A percentile compares a stretch with the other conserved stretches of the same genome.
Evolutionary conservation across 2,329 filamentous ascomycete genomes (phyloP).

Genomic region (Zymoseptoria tritici): DNA sequence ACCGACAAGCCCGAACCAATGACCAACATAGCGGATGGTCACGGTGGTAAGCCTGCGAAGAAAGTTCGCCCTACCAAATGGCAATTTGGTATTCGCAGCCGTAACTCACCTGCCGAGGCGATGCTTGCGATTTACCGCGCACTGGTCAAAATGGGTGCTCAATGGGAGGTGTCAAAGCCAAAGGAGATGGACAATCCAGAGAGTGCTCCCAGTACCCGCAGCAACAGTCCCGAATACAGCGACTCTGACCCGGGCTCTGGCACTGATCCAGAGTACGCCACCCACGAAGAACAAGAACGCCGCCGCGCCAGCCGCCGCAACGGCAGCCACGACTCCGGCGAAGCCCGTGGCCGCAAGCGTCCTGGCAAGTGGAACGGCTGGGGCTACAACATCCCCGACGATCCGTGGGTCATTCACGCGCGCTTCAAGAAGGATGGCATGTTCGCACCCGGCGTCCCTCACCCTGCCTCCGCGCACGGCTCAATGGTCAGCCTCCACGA

Average conservation of each 20-base stretch:
- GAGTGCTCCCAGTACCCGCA: slow-evolving; percentile 28
- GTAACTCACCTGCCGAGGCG: slow-evolving; percentile 89
- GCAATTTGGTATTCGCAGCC: slow-evolving; percentile 95
- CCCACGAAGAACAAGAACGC: slow-evolving; percentile 29
- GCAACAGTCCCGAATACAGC: slow-evolving; percentile 32
- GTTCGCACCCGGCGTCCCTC: slow-evolving; percentile 46
- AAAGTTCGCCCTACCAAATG: slow-evolving; percentile 78
- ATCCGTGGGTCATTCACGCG: slow-evolving; percentile 90
- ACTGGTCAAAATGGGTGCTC: slow-evolving; percentile 75
- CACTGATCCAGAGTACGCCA: slow-evolving; percentile 33
- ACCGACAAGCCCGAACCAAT: slow-evolving; percentile 45
- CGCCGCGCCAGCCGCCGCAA: slow-evolving; percentile 19
- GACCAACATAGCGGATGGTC: slow-evolving; percentile 44
- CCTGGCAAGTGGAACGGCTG: slow-evolving; percentile 43
- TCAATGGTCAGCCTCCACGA: slow-evolving; percentile 39
- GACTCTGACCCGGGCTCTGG: slow-evolving; percentile 33
- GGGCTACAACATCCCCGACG: slow-evolving; percentile 76
- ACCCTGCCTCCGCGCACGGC: slow-evolving; percentile 44
- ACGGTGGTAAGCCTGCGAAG: slow-evolving; percentile 40
- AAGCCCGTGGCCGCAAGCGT: slow-evolving; percentile 31
- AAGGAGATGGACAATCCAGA: slow-evolving; percentile 29
- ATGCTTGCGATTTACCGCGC: slow-evolving; percentile 94
- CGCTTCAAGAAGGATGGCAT: slow-evolving; percentile 79
- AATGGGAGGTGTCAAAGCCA: slow-evolving; percentile 60
- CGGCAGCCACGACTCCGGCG: slow-evolving; percentile 16